phyloP scores from a whole-genome alignment of 768 basidiomycete genomes.

The Trametes maxima region DNA sequence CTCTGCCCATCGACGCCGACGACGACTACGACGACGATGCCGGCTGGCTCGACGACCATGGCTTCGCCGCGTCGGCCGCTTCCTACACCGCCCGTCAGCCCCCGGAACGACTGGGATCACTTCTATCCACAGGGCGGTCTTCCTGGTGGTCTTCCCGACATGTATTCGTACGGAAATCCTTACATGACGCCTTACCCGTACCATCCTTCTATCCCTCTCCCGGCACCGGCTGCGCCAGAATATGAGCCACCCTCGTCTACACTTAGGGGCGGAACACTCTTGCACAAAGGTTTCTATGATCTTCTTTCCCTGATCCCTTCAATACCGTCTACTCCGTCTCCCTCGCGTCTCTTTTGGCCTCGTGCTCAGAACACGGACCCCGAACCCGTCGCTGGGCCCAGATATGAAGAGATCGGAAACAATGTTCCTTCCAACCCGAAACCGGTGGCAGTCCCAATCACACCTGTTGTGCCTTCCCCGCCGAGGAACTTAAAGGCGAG shows the following conservation, averaged over 20 bases:
- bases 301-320: conserved; percentile 78
- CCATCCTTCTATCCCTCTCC: conserved; percentile 23
- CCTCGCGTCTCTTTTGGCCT: conserved; percentile 63
- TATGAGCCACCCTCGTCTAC: conserved; percentile 19
- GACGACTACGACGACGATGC: conserved; percentile 19
- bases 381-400: conserved; percentile 61
- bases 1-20: conserved; percentile 11
- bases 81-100: conserved; percentile 32
- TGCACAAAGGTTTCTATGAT: conserved; percentile 92
- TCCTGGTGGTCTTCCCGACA: conserved; percentile 20
- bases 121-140: conserved; percentile 14
- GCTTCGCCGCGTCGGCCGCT: conserved; percentile 35
- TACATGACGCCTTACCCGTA: conserved; percentile 42
- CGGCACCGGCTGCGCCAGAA: conserved; percentile 1
- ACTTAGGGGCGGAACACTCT: conserved; percentile 62
- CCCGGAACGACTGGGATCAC: conserved; percentile 12
- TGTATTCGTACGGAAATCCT: conserved; percentile 28
- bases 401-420: conserved; percentile 61
- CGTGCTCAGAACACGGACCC: conserved; percentile 42
- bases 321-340: conserved; percentile 54
- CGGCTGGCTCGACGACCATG: conserved; percentile 18
- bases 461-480: conserved; percentile 37
- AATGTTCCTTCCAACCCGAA: conserved; percentile 18
- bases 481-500: conserved; percentile 53
- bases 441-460: conserved; percentile 33